A percentile compares a stretch with the other conserved stretches of the same genome.
phyloP scores from a whole-genome alignment of 2,329 filamentous ascomycete species.

The Biscogniauxia sp. region DNA sequence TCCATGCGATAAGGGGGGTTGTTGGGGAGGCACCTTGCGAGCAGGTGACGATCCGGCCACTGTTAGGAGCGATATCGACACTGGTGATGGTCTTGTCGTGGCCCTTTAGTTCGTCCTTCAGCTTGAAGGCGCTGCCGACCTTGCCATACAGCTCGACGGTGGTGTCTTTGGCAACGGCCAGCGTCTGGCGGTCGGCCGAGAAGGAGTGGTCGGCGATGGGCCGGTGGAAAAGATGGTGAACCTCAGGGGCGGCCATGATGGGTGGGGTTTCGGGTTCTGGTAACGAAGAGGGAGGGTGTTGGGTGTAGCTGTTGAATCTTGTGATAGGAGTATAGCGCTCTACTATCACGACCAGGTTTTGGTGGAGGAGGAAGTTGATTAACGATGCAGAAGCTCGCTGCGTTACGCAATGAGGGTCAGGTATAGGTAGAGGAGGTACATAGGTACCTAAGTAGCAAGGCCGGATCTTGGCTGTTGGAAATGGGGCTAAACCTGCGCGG shows the following conservation, averaged over 20 bases:
- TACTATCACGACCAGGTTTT: conserved; percentile 66
- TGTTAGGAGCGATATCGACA: conserved; percentile 89
- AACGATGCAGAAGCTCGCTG: neutral
- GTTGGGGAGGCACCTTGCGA: conserved; percentile 70
- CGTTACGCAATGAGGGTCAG: neutral
- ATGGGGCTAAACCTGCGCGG: neutral
- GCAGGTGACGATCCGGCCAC: conserved; percentile 93
- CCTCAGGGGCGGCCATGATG: conserved; percentile 78
- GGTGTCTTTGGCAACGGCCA: conserved; percentile 89
- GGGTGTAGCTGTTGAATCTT: neutral
- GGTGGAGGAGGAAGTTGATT: neutral
- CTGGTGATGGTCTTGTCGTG: conserved; percentile 97
- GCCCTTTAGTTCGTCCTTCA: conserved; percentile 90
- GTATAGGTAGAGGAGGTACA: conserved; percentile 2
- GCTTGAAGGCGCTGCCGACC: conserved; percentile 70
- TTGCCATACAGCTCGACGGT: conserved; percentile 83
- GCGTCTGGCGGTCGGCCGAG: conserved; percentile 82
- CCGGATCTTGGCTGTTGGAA: neutral
- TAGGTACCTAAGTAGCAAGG: neutral
- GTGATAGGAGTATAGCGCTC: conserved; percentile 94
- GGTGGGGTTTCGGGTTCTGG: no score
- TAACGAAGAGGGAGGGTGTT: neutral
- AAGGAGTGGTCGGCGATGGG: conserved; percentile 98
- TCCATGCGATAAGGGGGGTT: conserved; percentile 1
- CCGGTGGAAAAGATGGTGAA: conserved; percentile 94